A percentile compares a stretch with the other conserved stretches of the same genome.
These are phyloP conservation scores for Rhodotorula mucilaginosa DNA, from an alignment of 1,284 basidiomycete species.

Conservation along the genomic window DNA sequence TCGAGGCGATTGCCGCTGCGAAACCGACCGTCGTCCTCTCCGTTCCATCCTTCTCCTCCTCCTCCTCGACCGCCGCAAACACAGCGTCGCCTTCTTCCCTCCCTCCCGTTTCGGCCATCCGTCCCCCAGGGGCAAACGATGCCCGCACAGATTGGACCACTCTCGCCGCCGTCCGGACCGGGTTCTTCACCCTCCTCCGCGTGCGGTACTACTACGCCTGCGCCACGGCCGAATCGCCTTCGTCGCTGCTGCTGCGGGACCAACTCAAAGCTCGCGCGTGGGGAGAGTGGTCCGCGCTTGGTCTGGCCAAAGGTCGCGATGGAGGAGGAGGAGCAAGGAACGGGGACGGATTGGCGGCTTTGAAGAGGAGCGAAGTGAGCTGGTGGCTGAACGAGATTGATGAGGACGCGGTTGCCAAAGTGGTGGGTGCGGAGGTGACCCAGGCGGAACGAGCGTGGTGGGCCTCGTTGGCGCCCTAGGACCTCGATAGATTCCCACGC, in stretches of 20 bases:
- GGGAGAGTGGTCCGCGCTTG: constrained; percentile 20
- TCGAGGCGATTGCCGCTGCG: constrained; percentile 5
- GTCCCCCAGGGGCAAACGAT: constrained; percentile 1
- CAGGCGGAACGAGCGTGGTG: constrained; percentile 13
- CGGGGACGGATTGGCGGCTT: not conserved
- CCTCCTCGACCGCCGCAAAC: not conserved
- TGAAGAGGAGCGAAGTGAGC: constrained; percentile 4
- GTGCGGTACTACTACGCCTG: constrained; percentile 10
- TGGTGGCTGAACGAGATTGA: constrained; percentile 25
- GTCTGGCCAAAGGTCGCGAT: not conserved
- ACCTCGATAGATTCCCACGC: too few relatives aligned
- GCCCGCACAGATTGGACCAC: constrained; percentile 21
- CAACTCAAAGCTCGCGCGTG: constrained; percentile 9
- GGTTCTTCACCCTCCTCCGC: constrained; percentile 22
- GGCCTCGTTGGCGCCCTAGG: not conserved
- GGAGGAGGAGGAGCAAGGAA: not conserved
- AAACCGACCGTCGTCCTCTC: constrained; percentile 14
- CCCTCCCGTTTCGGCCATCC: not conserved
- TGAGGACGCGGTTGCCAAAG: constrained; percentile 19
- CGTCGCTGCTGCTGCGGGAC: not conserved
- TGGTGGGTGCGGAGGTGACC: not conserved
- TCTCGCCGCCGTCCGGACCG: constrained; percentile 9
- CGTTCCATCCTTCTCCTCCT: not conserved
- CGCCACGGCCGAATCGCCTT: not conserved
- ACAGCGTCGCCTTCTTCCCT: constrained; percentile 11